phyloP scores from a whole-genome alignment of 225 moss, liverwort and hornwort species.

The Takakia lepidozioides region DNA sequence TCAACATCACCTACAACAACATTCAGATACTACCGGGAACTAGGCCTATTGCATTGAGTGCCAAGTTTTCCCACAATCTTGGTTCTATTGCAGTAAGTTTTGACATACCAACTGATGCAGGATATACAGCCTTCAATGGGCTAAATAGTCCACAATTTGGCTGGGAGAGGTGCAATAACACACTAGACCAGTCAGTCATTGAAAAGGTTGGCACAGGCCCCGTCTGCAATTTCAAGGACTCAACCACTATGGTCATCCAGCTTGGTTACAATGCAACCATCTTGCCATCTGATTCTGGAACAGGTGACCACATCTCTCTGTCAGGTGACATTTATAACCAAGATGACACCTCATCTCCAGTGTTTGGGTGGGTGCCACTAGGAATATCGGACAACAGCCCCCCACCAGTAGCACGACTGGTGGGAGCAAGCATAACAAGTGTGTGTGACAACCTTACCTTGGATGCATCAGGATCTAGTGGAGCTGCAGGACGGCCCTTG shows the following conservation, averaged over 20 bases:
- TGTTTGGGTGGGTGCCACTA: constrained; percentile 28
- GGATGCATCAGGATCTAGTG: constrained; percentile 29
- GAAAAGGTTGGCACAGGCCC: constrained; percentile 34
- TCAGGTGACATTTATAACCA: constrained; percentile 27
- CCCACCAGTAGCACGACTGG: constrained; percentile 16
- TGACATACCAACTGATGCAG: constrained; percentile 22
- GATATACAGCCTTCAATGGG: constrained; percentile 18
- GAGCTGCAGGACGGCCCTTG: constrained; percentile 28
- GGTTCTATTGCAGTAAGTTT: constrained; percentile 28
- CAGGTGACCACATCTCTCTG: constrained; percentile 17
- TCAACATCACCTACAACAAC: constrained; percentile 10
- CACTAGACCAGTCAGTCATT: constrained; percentile 25
- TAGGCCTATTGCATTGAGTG: constrained; percentile 23
- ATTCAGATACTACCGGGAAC: constrained; percentile 16
- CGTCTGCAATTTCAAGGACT: constrained; percentile 27
- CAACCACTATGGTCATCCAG: constrained; percentile 36
- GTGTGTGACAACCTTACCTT: constrained; percentile 40
- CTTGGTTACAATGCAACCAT: constrained; percentile 46
- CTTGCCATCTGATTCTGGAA: constrained; percentile 13
- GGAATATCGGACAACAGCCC: constrained; percentile 26
- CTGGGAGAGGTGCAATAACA: constrained; percentile 33
- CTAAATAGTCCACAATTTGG: constrained; percentile 12
- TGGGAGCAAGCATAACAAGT: constrained; percentile 24
- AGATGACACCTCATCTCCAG: constrained; percentile 15
- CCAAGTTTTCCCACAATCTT: constrained; percentile 24